Conservation (phyloP, 2,329 filamentous ascomycete species). For the Talaromyces sp. region DNA sequence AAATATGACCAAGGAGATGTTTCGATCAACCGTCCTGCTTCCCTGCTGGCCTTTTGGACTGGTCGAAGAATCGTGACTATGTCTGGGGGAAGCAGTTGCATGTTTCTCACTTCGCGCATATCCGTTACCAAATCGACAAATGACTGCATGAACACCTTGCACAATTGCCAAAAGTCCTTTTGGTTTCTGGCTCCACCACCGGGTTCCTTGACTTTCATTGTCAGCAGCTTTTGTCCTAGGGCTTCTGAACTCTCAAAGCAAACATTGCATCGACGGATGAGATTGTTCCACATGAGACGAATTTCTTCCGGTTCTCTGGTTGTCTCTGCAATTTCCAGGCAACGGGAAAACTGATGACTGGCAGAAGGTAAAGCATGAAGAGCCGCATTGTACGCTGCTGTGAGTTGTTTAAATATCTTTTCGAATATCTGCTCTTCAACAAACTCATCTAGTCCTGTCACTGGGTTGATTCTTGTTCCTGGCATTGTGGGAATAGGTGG, state of each 20-base stretch:
- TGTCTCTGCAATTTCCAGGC: slow-evolving; percentile 62
- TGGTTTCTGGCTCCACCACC: slow-evolving; percentile 61
- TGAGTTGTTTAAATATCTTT: slow-evolving; percentile 72
- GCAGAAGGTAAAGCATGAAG: slow-evolving; percentile 68
- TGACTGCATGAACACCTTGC: slow-evolving; percentile 56
- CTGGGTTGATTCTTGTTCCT: slow-evolving; percentile 50
- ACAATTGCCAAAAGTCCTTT: slow-evolving; percentile 64
- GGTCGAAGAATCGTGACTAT: slow-evolving; percentile 72
- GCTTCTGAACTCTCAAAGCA: slow-evolving; percentile 71
- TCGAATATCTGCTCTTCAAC: slow-evolving; percentile 82
- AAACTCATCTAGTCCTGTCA: slow-evolving; percentile 61
- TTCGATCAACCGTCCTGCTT: slow-evolving; percentile 70
- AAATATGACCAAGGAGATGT: slow-evolving; percentile 62
- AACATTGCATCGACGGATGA: slow-evolving; percentile 68
- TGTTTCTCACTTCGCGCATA: slow-evolving; percentile 45
- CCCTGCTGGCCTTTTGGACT: slow-evolving; percentile 77
- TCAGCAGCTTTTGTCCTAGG: slow-evolving; percentile 68
- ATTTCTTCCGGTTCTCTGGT: slow-evolving; percentile 59
- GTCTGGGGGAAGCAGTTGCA: slow-evolving; percentile 57
- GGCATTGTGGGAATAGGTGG: slow-evolving; percentile 47
- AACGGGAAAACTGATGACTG: slow-evolving; percentile 62
- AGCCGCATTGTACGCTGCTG: slow-evolving; percentile 69
- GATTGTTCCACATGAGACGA: slow-evolving; percentile 63
- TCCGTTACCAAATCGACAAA: slow-evolving; percentile 48
- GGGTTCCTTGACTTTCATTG: slow-evolving; percentile 81